Percentiles rank a stretch among this genome's conserved stretches.
phyloP scores from a whole-genome alignment of 2,329 filamentous ascomycete species.

The Cladosporium velox region DNA sequence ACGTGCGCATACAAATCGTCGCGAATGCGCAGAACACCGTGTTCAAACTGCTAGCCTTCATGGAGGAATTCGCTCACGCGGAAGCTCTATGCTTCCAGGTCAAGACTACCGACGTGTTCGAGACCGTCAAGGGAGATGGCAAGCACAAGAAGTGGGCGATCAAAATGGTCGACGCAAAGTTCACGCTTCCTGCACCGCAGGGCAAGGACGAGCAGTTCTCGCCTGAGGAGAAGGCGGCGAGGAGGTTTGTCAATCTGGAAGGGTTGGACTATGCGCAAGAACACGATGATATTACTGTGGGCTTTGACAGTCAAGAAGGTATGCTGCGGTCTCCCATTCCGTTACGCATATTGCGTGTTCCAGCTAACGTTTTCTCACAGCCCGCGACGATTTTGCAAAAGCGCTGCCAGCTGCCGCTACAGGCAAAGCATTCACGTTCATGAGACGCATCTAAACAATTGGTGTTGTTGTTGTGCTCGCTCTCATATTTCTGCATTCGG shows the following conservation, averaged over 20 bases:
- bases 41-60: constrained; percentile 79
- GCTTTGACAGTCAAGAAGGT: constrained; percentile 72
- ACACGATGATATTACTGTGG: constrained; percentile 85
- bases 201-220: constrained; percentile 57
- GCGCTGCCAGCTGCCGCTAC: constrained; percentile 48
- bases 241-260: constrained; percentile 80
- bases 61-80: constrained; percentile 83
- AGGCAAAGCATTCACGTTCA: constrained; percentile 45
- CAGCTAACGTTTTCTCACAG: constrained; percentile 38
- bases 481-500: constrained; percentile 5
- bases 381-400: constrained; percentile 48
- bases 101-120: constrained; percentile 81
- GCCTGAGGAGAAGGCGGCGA: constrained; percentile 54
- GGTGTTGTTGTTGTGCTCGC: neutral
- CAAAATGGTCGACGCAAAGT: constrained; percentile 86
- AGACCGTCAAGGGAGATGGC: constrained; percentile 52
- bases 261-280: constrained; percentile 86
- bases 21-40: constrained; percentile 65
- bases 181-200: constrained; percentile 69
- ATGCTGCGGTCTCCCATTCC: neutral
- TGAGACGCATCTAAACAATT: constrained; percentile 36
- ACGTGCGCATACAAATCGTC: constrained; percentile 77
- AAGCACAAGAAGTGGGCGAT: constrained; percentile 64
- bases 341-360: neutral
- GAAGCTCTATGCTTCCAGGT: constrained; percentile 87